phyloP scores from a whole-genome alignment of 2,329 filamentous ascomycete genomes.

The Botryosphaeria dothidea region DNA sequence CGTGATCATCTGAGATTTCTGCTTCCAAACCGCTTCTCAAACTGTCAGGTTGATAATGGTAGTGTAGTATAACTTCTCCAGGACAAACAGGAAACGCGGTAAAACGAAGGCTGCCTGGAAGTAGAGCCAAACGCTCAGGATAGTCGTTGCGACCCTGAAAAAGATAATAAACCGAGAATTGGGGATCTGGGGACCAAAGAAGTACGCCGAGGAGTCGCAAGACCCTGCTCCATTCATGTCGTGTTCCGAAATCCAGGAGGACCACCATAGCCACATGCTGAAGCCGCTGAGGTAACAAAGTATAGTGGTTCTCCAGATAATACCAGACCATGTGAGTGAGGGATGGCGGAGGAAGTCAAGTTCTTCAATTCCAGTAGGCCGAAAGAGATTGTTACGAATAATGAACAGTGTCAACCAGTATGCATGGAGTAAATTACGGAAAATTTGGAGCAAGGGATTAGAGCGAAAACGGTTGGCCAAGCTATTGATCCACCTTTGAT shows the following conservation, averaged over 20 bases:
- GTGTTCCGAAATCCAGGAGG: not conserved
- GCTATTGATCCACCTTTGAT: too few relatives aligned
- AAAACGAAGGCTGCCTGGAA: not conserved
- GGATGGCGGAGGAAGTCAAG: not conserved
- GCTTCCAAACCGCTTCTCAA: not conserved
- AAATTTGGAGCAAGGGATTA: too few relatives aligned
- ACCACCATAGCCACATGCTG: conserved; percentile 10
- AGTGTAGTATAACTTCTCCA: not conserved
- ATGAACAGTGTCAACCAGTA: too few relatives aligned
- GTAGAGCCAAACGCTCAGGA: not conserved
- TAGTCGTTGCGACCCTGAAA: not conserved
- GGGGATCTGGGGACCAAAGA: not conserved
- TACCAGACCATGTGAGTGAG: conserved; percentile 2
- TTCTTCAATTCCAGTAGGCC: not conserved
- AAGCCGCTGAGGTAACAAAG: not conserved
- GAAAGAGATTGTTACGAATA: not conserved
- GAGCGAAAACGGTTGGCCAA: too few relatives aligned
- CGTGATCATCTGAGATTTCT: too few relatives aligned
- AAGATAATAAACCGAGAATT: not conserved
- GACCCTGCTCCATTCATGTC: not conserved
- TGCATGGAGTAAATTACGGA: too few relatives aligned
- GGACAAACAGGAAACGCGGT: too few relatives aligned
- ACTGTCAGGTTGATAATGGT: not conserved
- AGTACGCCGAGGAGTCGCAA: not conserved
- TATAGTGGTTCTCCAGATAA: not conserved